Percentiles rank a stretch among this genome's conserved stretches.
phyloP scores from a whole-genome alignment of 495 filamentous ascomycete species.

The Neurospora discreta region DNA sequence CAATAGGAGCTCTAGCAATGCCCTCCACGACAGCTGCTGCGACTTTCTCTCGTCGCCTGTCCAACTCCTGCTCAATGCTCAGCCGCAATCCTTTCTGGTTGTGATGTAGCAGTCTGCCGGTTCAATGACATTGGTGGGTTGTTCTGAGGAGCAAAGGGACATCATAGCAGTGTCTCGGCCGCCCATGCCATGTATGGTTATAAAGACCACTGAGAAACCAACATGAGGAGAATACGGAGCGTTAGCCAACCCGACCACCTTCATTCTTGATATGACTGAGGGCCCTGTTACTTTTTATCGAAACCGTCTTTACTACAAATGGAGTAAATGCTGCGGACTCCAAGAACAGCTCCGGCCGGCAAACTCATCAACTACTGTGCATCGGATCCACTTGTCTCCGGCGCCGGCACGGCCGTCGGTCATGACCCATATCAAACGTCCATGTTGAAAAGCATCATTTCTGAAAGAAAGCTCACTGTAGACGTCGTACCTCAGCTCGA shows the following conservation, averaged over 20 bases:
- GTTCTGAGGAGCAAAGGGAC: not conserved
- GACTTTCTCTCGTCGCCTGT: not conserved
- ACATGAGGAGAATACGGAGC: not conserved
- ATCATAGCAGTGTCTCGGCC: not conserved
- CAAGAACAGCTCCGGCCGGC: not conserved
- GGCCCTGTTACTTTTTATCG: not conserved
- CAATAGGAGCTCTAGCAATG: not conserved
- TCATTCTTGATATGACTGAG: not conserved
- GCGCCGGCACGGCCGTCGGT: not conserved
- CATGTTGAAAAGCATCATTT: not conserved
- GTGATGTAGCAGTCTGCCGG: not conserved
- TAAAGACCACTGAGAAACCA: not conserved
- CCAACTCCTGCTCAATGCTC: not conserved
- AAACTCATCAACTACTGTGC: not conserved
- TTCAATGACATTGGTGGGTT: not conserved
- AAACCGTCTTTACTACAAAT: not conserved
- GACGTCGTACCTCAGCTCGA: not conserved
- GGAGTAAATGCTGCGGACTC: not conserved
- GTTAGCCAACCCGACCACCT: not conserved
- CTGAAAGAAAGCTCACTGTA: not conserved
- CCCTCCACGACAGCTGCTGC: not conserved
- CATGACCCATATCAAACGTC: not conserved
- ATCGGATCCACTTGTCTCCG: not conserved
- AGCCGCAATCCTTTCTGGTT: not conserved
- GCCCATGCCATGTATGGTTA: not conserved